Evolutionary conservation across 2,329 filamentous ascomycete species (phyloP), one percentile per base, ranked within the genome.

Genomic region (Sporothrix globosa): DNA sequence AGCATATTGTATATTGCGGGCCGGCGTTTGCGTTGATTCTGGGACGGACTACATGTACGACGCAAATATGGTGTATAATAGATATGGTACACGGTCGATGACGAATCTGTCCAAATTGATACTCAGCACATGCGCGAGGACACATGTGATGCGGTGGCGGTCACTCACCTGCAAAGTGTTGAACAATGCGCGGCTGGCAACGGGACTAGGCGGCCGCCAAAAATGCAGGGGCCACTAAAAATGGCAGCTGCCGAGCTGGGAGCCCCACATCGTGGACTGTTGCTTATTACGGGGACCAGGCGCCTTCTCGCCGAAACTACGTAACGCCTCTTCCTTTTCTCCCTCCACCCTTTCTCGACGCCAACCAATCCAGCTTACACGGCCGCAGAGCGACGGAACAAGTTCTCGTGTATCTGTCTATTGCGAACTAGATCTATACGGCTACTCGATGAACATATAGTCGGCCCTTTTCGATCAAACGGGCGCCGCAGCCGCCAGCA

Each of bases 241-340:
- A 50, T 30, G 61, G 44, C 44, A 65, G 58, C 58, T 39, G 39
- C 58, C 58, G 39, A 46, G 24, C 24, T 27, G 27, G 39, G 11
- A 13, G 58, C 61, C 61, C 61, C 61, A 65, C 61, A 65, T 34
- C 11, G 34, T 39, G 5, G 39, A 27, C 39, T 56, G 58, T 46
- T 63, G 39, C 58, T 63, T 63, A 63, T 27, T 63, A 63, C 21
- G 58, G 39, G 58, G 58, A 46, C 44, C 58, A 63, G 61, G 61
- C 44, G 24, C 17, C 21, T 65, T 50, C 46, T 30, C 44, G 24
- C 41, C 60, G 19, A 65, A 65, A 30, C 61, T 48, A 65, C 44
- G 44, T 50, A 50, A 34, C 44, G 30, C 9, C 9, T 21, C 30
- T 39, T n/a, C 48, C 44, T 50, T 21, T 34, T 34, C 61, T 65